phyloP scores from a whole-genome alignment of 805 yeast species.

The Cephaloascus albidus region DNA sequence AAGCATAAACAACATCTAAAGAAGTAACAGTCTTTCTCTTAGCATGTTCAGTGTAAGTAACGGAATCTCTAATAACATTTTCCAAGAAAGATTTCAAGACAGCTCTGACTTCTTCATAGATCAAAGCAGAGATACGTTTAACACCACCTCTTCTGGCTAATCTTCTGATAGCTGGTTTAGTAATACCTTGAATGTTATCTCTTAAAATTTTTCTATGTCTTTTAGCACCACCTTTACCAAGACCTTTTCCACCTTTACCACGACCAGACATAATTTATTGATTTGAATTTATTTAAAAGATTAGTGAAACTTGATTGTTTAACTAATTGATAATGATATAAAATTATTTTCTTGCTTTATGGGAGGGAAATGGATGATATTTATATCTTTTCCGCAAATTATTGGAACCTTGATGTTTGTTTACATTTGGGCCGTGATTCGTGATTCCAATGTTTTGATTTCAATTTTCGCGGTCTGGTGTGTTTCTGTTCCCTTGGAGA shows the following conservation, averaged over 20 bases:
- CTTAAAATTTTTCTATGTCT: slow-evolving; percentile 99
- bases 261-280: slow-evolving; percentile 81
- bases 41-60: slow-evolving; percentile 99
- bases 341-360: background rate
- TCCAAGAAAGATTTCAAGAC: slow-evolving; percentile 94
- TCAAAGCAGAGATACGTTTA: slow-evolving; percentile 98
- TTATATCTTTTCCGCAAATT: background rate
- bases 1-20: slow-evolving; percentile 96
- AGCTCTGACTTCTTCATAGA: slow-evolving; percentile 98
- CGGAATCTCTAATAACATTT: slow-evolving; percentile 98
- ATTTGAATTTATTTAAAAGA: no score
- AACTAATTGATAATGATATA: background rate
- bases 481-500: background rate
- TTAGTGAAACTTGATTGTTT: background rate
- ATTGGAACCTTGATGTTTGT: background rate
- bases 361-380: background rate
- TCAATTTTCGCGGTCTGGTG: background rate
- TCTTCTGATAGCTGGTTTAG: slow-evolving; percentile 99
- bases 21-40: slow-evolving; percentile 99
- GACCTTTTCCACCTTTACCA: slow-evolving; percentile 99
- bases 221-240: slow-evolving; percentile 99
- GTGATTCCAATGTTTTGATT: background rate
- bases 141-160: slow-evolving; percentile 99
- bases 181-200: slow-evolving; percentile 99
- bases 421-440: background rate